Base-by-base conservation (phyloP, 495 filamentous ascomycete genomes). In the Neurospora sp. region DNA sequence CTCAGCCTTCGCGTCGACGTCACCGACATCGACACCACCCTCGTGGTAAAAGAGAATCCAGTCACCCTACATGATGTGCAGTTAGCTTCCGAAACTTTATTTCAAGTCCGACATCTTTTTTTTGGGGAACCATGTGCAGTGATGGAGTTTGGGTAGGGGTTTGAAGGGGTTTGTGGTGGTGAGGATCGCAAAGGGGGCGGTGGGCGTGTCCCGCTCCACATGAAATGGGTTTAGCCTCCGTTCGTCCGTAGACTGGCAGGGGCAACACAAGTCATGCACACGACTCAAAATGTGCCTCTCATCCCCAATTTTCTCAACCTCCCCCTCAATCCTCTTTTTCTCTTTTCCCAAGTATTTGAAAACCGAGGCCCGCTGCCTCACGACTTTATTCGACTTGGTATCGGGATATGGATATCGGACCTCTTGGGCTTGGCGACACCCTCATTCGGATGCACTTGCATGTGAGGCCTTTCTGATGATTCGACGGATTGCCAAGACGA, bases 21-120 rank as follows among this genome's bases (percentile, higher is more conserved):
- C 96, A 82, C 96, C 96, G 80, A 99, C 96, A 83, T 99, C 96
- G 75, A 99, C 95, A 90, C 96, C 96, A 87, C 96, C 96, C 85
- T 99, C 96, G 84, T 98, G 93, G 75, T 93, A 97, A 88, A 99
- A 99, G 79, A 98, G 93, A 83, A 99, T 98, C 93, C 93, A 97
- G 84, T 99, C 96, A 79, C 96, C 96, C 96, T 99, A 81, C 77
- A 45, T 74, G 37, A 70, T 20, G 20, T 18, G 35, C 42, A 35
- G 74, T 77, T 38, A 77, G 74, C 40, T 65, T 65, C 53, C 27
- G 53, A 7, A 61, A 35, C 53, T 14, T 65, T 65, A 65, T 35
- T 18, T 35, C 7, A 0, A 8, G 7, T 65, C 8, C 27, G 27
- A 18, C 27, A 35, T 31, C 1, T 12, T 65, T 44, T 65, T 44